phyloP scores from a whole-genome alignment of 1,139 yeast species.

The Protomyces lactucae-debilis region DNA sequence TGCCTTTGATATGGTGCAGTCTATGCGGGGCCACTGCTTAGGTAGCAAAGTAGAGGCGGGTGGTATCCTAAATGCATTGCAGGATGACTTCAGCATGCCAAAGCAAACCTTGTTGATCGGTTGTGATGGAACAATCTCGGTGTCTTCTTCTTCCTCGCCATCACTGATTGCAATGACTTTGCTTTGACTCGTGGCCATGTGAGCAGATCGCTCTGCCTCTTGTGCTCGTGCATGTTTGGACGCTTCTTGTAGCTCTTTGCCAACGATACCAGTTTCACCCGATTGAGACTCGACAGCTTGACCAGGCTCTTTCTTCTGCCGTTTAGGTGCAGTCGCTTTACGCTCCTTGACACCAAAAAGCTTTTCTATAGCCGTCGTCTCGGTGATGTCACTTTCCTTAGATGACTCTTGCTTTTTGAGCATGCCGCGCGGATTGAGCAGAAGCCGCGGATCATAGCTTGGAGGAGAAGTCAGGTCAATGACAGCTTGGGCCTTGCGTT shows the following conservation, averaged over 20 bases:
- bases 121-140: constrained; percentile 1
- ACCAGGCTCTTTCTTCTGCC: constrained; percentile 12
- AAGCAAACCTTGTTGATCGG: constrained; percentile 12
- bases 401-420: constrained; percentile 15
- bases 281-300: neutral
- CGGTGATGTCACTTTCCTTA: constrained; percentile 23
- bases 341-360: constrained; percentile 22
- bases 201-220: neutral
- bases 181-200: neutral
- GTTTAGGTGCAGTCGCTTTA: constrained; percentile 2
- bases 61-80: constrained; percentile 19
- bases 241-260: constrained; percentile 22
- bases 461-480: constrained; percentile 17
- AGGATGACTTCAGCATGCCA: constrained; percentile 20
- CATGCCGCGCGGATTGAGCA: constrained; percentile 15
- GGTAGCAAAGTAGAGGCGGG: constrained; percentile 12
- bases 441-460: constrained; percentile 13
- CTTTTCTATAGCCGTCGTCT: constrained; percentile 8
- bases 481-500: neutral
- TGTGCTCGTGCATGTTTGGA: constrained; percentile 3
- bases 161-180: constrained; percentile 14
- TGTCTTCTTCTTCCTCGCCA: constrained; percentile 12
- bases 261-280: constrained; percentile 14
- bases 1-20: constrained; percentile 8
- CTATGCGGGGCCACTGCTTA: constrained; percentile 20